These are phyloP conservation scores for Steccherinum ochraceum DNA, from an alignment of 768 basidiomycete species.

Conservation along the genomic window DNA sequence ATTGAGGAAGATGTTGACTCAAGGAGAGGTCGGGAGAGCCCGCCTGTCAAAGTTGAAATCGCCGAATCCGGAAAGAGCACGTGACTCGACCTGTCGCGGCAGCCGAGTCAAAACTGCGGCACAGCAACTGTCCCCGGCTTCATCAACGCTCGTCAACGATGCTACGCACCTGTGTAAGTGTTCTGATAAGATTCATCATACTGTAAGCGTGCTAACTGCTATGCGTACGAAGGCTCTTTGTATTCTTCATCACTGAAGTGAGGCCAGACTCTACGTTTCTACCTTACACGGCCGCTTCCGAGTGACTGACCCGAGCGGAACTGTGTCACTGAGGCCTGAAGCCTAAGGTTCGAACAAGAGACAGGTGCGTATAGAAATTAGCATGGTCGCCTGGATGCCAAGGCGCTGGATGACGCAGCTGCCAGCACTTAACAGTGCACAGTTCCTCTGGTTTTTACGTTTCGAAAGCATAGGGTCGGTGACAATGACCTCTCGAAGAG, in stretches of 20 bases:
- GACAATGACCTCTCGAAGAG: no score
- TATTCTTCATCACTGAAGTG: not conserved
- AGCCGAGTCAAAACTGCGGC: not conserved
- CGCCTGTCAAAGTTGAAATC: not conserved
- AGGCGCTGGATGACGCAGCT: no score
- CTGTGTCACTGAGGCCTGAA: no score
- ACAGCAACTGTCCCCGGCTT: not conserved
- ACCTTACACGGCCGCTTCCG: no score
- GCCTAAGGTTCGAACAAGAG: no score
- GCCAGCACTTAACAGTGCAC: no score
- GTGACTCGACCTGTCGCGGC: not conserved
- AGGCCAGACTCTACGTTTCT: no score
- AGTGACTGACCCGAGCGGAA: no score
- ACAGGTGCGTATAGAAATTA: no score
- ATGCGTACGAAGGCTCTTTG: not conserved
- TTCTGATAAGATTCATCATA: not conserved
- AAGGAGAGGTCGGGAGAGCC: not conserved
- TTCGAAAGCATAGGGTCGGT: no score
- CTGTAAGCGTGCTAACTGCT: not conserved
- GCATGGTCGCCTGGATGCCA: no score
- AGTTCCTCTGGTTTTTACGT: no score
- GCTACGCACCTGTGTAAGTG: not conserved
- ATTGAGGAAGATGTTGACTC: not conserved
- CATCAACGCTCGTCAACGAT: not conserved
- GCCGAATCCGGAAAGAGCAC: not conserved